Percentiles rank a stretch among this genome's conserved stretches.
Conservation (phyloP, 768 basidiomycete species). For the Stropharia rugosoannulata region DNA sequence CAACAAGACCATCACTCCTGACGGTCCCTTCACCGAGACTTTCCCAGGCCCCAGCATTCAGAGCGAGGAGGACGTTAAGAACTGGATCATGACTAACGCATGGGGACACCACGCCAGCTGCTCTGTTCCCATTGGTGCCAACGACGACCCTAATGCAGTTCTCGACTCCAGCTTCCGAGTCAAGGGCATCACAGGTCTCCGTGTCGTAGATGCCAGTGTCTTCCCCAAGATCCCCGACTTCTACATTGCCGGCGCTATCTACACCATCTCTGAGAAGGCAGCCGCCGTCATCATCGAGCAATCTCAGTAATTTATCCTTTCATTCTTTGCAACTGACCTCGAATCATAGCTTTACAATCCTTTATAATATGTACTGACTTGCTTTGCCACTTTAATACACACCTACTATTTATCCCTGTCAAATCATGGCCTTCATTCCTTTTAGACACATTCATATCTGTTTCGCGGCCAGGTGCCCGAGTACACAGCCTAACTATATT, state of each 20-base stretch:
- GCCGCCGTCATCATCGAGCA: slow-evolving; percentile 8
- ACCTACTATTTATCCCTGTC: too few relatives aligned
- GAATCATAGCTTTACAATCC: too few relatives aligned
- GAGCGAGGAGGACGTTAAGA: slow-evolving; percentile 7
- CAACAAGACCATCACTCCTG: background rate
- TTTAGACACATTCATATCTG: too few relatives aligned
- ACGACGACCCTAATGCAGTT: slow-evolving; percentile 1
- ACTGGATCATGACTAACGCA: slow-evolving; percentile 8
- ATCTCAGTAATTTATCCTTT: background rate
- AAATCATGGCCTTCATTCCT: too few relatives aligned
- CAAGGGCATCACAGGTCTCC: slow-evolving; percentile 8
- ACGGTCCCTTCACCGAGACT: background rate
- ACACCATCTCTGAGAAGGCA: slow-evolving; percentile 12
- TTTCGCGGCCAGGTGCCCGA: too few relatives aligned
- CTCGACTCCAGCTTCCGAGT: slow-evolving; percentile 8
- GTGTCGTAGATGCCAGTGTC: slow-evolving; percentile 12
- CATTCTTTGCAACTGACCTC: too few relatives aligned
- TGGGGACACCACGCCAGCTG: slow-evolving; percentile 13
- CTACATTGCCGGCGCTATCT: slow-evolving; percentile 5
- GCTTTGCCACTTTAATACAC: too few relatives aligned
- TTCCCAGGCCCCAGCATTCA: slow-evolving; percentile 5
- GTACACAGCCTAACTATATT: too few relatives aligned
- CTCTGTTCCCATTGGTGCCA: slow-evolving; percentile 9
- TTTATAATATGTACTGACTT: too few relatives aligned
- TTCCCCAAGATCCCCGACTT: slow-evolving; percentile 11